Conservation (phyloP, 768 basidiomycete species). For the Suillus americanus region DNA sequence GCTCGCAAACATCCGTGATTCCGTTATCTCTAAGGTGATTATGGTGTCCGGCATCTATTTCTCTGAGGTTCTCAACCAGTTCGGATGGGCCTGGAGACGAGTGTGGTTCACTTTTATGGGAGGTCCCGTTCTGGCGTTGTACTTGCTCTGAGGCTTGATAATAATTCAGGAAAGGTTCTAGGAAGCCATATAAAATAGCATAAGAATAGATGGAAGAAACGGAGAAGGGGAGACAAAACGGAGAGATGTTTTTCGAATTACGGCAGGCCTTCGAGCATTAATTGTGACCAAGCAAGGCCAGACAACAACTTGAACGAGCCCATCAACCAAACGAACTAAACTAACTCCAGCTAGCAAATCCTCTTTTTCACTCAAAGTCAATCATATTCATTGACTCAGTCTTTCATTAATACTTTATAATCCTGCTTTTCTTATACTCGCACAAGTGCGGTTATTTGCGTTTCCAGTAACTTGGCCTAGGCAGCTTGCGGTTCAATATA, state of each 20-base stretch:
- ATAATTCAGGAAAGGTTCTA: background rate
- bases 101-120: background rate
- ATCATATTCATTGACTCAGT: slow-evolving; percentile 12
- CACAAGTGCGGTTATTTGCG: background rate
- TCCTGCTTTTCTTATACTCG: slow-evolving; percentile 2
- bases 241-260: background rate
- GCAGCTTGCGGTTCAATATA: background rate
- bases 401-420: slow-evolving; percentile 16
- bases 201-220: background rate
- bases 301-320: slow-evolving; percentile 3
- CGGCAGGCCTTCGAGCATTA: slow-evolving; percentile 4
- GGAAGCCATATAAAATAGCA: background rate
- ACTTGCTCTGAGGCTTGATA: slow-evolving; percentile 3
- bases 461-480: background rate
- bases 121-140: background rate
- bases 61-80: background rate
- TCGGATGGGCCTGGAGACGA: background rate
- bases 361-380: slow-evolving; percentile 17
- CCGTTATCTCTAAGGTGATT: background rate
- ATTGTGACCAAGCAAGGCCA: slow-evolving; percentile 1
- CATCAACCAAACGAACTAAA: background rate
- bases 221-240: slow-evolving; percentile 5
- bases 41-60: background rate
- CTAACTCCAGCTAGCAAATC: slow-evolving; percentile 8
- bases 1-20: background rate